These are phyloP conservation scores for Colletotrichum cordylinicola DNA, from an alignment of 2,329 filamentous ascomycete species.

Conservation along the genomic window DNA sequence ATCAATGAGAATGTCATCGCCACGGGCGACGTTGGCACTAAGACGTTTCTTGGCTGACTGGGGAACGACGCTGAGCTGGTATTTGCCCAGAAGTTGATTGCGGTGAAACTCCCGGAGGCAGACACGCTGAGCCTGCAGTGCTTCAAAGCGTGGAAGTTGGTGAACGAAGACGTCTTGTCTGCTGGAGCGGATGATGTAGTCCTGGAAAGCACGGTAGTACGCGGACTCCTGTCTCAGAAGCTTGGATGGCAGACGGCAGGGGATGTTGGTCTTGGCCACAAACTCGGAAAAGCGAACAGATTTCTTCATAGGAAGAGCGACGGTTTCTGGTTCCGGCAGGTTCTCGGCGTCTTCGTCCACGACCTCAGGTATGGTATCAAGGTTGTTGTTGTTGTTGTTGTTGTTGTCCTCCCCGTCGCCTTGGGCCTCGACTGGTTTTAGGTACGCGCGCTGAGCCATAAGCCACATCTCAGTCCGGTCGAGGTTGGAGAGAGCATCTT, in stretches of 20 bases:
- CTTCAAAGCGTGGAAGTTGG: slow-evolving; percentile 84
- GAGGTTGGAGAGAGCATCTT: slow-evolving; percentile 74
- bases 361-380: slow-evolving; percentile 41
- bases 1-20: slow-evolving; percentile 68
- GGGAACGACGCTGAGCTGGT: slow-evolving; percentile 74
- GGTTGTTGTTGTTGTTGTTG: slow-evolving; percentile 15
- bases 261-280: slow-evolving; percentile 48
- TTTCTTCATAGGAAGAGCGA: slow-evolving; percentile 63
- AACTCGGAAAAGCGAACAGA: slow-evolving; percentile 75
- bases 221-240: slow-evolving; percentile 71
- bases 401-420: slow-evolving; percentile 25
- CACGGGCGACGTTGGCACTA: slow-evolving; percentile 75
- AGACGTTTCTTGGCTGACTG: slow-evolving; percentile 74
- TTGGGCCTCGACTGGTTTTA: slow-evolving; percentile 67
- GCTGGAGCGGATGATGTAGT: slow-evolving; percentile 70
- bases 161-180: slow-evolving; percentile 82
- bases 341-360: slow-evolving; percentile 35
- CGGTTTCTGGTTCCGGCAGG: slow-evolving; percentile 31
- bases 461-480: slow-evolving; percentile 90
- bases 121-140: slow-evolving; percentile 82
- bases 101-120: slow-evolving; percentile 76
- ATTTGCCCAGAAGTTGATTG: slow-evolving; percentile 84
- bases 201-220: slow-evolving; percentile 88
- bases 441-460: slow-evolving; percentile 78
- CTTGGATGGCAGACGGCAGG: slow-evolving; percentile 57